phyloP scores from a whole-genome alignment of 2,329 filamentous ascomycete species.

The Xylariaceae sp. region DNA sequence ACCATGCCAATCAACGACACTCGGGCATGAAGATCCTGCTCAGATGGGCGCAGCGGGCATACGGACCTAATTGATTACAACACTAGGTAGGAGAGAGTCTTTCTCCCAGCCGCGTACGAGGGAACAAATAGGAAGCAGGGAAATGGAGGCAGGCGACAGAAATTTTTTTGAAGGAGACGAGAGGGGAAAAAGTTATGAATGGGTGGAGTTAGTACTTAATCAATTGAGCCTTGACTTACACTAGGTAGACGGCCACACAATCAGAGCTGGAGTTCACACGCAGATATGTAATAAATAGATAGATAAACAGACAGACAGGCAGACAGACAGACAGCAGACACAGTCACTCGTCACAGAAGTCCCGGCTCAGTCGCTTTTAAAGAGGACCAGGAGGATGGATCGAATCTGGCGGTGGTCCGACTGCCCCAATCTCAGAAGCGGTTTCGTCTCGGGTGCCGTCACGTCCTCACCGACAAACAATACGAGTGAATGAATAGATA shows the following conservation, averaged over 20 bases:
- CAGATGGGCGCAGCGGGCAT: conserved; percentile 1
- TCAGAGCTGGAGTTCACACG: too few species aligned
- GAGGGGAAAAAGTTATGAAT: not conserved
- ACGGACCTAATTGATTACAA: not conserved
- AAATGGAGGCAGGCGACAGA: not conserved
- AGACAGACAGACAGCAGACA: too few species aligned
- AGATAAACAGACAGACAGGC: too few species aligned
- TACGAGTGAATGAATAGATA: not conserved
- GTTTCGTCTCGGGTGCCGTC: conserved; percentile 2
- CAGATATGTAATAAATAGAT: too few species aligned
- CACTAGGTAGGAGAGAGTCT: conserved; percentile 1
- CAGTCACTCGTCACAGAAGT: not conserved
- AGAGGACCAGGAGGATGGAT: not conserved
- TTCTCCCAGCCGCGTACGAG: not conserved
- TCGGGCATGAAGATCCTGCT: conserved; percentile 1
- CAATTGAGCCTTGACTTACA: conserved; percentile 11
- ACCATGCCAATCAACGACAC: not conserved
- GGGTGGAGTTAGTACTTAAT: not conserved
- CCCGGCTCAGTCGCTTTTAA: not conserved
- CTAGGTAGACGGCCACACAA: not conserved
- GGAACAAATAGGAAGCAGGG: not conserved
- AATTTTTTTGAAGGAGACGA: too few species aligned
- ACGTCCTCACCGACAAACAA: conserved; percentile 8
- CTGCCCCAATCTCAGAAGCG: conserved; percentile 3
- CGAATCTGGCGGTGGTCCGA: conserved; percentile 5